A percentile compares a stretch with the other conserved stretches of the same genome.
Evolutionary conservation across 345 rosid species (phyloP).

Genomic region (Adansonia digitata): DNA sequence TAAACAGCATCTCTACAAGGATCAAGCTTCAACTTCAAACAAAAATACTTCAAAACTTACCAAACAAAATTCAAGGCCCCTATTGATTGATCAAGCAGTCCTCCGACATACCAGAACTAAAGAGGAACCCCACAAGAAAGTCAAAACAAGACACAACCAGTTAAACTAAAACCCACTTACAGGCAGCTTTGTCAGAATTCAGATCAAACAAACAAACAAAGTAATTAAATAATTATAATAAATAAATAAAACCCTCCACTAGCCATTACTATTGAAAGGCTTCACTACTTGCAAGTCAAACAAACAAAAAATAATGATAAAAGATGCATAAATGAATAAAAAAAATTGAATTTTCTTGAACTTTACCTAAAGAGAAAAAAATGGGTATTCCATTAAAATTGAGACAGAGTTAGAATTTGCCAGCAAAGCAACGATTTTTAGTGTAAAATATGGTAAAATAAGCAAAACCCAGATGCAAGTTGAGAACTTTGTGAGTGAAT

Average conservation of each 20-base stretch:
- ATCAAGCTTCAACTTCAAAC: too few species aligned
- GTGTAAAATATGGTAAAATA: neutral
- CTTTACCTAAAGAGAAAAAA: neutral
- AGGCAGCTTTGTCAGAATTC: neutral
- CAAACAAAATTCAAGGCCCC: neutral
- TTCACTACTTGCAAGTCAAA: neutral
- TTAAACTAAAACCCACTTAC: neutral
- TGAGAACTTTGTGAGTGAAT: conserved; percentile 1
- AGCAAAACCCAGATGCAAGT: conserved; percentile 6
- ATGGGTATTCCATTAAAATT: neutral
- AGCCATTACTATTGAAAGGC: neutral
- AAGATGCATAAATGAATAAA: neutral
- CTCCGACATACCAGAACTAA: neutral
- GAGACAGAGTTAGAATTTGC: neutral
- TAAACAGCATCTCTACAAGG: neutral
- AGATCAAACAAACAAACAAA: neutral
- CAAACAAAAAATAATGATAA: neutral
- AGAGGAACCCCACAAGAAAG: neutral
- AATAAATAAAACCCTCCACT: neutral
- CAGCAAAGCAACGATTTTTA: neutral
- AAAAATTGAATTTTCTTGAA: neutral
- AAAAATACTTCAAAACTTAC: neutral
- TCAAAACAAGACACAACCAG: too few species aligned
- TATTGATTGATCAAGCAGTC: neutral
- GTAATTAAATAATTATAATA: neutral